phyloP scores from a whole-genome alignment of 169 alveolate species.

The Eimeria praecox region DNA sequence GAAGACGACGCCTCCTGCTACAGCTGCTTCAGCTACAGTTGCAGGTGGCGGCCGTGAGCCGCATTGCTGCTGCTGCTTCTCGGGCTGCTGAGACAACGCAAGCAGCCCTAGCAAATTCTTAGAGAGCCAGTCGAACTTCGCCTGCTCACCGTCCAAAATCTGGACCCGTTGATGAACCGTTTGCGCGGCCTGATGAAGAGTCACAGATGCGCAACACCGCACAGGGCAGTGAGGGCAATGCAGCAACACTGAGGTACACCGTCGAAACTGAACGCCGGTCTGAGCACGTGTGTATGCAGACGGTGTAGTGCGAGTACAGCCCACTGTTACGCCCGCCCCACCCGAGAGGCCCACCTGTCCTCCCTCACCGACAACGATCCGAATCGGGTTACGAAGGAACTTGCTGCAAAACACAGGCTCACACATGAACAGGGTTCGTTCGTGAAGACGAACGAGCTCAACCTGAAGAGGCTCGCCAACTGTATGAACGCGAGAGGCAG shows the following conservation, averaged over 20 bases:
- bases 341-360: constrained; percentile 74
- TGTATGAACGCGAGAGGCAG: neutral
- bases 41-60: constrained; percentile 37
- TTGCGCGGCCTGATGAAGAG: constrained; percentile 63
- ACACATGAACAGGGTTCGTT: neutral
- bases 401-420: constrained; percentile 54
- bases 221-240: neutral
- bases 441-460: neutral
- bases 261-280: neutral
- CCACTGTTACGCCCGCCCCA: neutral
- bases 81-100: constrained; percentile 44
- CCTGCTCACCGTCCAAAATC: constrained; percentile 62
- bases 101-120: constrained; percentile 65
- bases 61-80: constrained; percentile 30
- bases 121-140: constrained; percentile 74
- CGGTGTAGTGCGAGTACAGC: neutral
- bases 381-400: constrained; percentile 77
- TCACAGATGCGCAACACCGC: constrained; percentile 5
- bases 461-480: neutral
- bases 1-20: constrained; percentile 63
- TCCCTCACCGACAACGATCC: constrained; percentile 77
- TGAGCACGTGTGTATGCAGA: neutral
- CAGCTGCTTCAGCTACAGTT: constrained; percentile 41
- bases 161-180: constrained; percentile 74
- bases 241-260: neutral